Evolutionary conservation across 768 basidiomycete species (phyloP).

Genomic region (Exsudoporus frostii): DNA sequence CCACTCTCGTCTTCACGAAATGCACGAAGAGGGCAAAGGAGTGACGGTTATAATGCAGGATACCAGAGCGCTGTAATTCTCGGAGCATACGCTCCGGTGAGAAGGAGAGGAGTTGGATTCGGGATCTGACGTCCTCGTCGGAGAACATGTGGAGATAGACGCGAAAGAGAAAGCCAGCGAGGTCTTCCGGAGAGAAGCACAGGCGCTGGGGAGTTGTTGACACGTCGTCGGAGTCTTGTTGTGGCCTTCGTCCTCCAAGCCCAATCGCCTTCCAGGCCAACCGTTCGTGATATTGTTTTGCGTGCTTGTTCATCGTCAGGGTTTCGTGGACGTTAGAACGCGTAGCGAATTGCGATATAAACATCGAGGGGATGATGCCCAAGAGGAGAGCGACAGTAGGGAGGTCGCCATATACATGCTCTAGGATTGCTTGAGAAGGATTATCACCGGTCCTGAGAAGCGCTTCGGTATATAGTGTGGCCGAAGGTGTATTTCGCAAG

Average conservation of each 20-base stretch:
- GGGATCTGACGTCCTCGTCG: constrained; percentile 16
- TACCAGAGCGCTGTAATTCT: constrained; percentile 1
- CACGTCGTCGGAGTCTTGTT: no score
- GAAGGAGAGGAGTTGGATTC: not conserved
- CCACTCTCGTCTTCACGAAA: constrained; percentile 36
- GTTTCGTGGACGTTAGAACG: constrained; percentile 24
- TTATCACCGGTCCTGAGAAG: constrained; percentile 15
- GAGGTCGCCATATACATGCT: constrained; percentile 25
- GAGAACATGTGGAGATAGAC: constrained; percentile 28
- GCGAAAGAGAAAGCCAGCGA: constrained; percentile 19
- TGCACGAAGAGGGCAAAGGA: constrained; percentile 46
- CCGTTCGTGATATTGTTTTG: constrained; percentile 23
- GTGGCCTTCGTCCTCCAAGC: not conserved
- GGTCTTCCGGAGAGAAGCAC: constrained; percentile 15
- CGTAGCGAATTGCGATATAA: constrained; percentile 24
- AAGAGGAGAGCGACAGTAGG: constrained; percentile 24
- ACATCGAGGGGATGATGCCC: constrained; percentile 22
- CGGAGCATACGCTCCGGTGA: not conserved
- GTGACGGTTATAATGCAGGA: constrained; percentile 45
- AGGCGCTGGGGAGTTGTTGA: not conserved
- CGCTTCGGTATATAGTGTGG: constrained; percentile 29
- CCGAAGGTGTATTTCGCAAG: constrained; percentile 13
- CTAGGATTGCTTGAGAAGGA: constrained; percentile 12
- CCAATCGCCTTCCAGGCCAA: constrained; percentile 22
- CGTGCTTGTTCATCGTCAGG: not conserved